Percentiles rank a stretch among this genome's conserved stretches.
phyloP scores from a whole-genome alignment of 305 asterid species.

The Fraxinus albicans region DNA sequence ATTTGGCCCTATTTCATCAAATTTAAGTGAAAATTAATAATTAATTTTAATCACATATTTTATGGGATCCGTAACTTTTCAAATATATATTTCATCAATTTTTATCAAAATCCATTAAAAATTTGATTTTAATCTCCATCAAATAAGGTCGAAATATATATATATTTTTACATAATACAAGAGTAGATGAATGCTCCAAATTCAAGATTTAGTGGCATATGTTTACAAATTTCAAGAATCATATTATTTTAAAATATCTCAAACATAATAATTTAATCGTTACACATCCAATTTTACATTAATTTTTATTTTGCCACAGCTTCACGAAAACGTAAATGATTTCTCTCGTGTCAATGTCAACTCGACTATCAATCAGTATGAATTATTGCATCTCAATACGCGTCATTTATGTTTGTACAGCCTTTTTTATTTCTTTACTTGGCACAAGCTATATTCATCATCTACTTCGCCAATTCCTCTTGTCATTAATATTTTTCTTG shows the following conservation, averaged over 20 bases:
- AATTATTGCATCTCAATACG: neutral
- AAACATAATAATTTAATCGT: too few species aligned
- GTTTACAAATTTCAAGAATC: neutral
- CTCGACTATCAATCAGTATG: neutral
- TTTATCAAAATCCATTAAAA: neutral
- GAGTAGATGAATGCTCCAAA: neutral
- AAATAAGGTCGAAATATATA: too few species aligned
- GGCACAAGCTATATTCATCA: neutral
- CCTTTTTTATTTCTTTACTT: too few species aligned
- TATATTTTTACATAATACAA: neutral
- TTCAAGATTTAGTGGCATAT: neutral
- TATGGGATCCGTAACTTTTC: too few species aligned
- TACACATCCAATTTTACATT: neutral
- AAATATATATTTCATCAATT: too few species aligned
- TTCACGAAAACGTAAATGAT: neutral
- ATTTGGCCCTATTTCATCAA: too few species aligned
- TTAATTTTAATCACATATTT: too few species aligned
- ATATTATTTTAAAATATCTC: too few species aligned
- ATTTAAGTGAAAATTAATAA: too few species aligned
- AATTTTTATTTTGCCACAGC: neutral
- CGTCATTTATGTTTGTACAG: neutral
- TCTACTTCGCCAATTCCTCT: neutral
- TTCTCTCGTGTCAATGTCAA: neutral
- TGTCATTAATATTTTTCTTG: neutral
- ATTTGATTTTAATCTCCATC: too few species aligned